These are phyloP conservation scores for Durio zibethinus DNA, from an alignment of 345 rosid species.

Conservation along the genomic window DNA sequence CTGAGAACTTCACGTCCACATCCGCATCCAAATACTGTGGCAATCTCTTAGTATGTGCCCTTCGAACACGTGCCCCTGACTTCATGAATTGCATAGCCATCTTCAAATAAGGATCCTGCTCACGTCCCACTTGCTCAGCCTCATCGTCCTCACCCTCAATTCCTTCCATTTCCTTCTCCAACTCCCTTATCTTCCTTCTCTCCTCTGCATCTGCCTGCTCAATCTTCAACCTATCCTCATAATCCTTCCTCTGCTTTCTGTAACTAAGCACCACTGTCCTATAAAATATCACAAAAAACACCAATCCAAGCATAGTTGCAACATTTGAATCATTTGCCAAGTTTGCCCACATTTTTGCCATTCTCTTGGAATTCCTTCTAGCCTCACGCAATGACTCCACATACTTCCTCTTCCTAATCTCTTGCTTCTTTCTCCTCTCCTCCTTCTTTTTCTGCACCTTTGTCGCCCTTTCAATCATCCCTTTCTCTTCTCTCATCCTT, in stretches of 20 bases:
- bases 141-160: constrained; percentile 54
- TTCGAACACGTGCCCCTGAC: constrained; percentile 88
- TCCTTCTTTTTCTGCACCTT: constrained; percentile 59
- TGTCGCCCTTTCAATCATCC: constrained; percentile 60
- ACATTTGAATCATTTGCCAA: constrained; percentile 68
- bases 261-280: constrained; percentile 75
- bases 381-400: constrained; percentile 68
- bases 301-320: constrained; percentile 60
- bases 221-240: constrained; percentile 85
- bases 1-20: constrained; percentile 81
- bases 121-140: constrained; percentile 52
- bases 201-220: constrained; percentile 95
- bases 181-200: constrained; percentile 76
- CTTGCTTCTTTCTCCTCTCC: constrained; percentile 53
- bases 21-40: constrained; percentile 89
- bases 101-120: constrained; percentile 70
- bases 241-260: constrained; percentile 84
- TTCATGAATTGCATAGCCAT: constrained; percentile 93
- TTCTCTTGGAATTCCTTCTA: constrained; percentile 40
- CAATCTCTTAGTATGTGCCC: constrained; percentile 58
- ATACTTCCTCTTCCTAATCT: constrained; percentile 50
- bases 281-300: constrained; percentile 77
- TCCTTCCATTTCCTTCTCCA: constrained; percentile 81
- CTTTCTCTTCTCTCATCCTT: constrained; percentile 58
- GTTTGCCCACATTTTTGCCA: constrained; percentile 60